Evolutionary conservation across 169 alveolate genomes (phyloP), one percentile per base, ranked within the genome.

Genomic region (Eimeria sp.): DNA sequence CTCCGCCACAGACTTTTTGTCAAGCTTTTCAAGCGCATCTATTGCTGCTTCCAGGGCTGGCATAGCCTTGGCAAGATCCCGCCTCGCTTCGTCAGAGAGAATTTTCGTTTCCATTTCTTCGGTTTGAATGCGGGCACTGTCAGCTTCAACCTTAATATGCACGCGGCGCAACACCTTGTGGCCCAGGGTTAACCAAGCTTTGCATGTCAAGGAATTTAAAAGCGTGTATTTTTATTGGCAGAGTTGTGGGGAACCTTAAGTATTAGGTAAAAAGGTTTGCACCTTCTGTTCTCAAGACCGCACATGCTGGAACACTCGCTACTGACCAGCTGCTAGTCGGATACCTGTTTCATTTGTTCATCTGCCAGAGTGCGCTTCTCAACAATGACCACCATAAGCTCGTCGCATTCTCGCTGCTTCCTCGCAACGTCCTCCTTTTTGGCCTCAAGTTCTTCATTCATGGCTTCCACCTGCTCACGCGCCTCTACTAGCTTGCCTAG

Each of bases 31-130:
- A 58, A 99, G 98, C n/a, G 99, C 99, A 64, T 98, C 99, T 90
- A 99, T 98, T 10, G 99, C 99, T 56, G 99, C 99, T 60, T 98
- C 98, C 87, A 99, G 97, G 18, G 99, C 99, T 20, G 99, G 99
- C 97, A 98, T 98, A 9, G 99, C 99, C 95, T 98, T 98, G 74
- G 98, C 99, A 82, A 99, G 98, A 95, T 99, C 99, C 23, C 98
- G 97, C 71, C 99, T 99, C 62, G 99, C 99, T 95, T 99, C 99
- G 62, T 98, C 99, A 37, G 99, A 99, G 74, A 99, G 97, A 64
- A 98, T 97, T 97, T 98, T 98, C n/a, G 99, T 98, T 90, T 98
- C 99, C 95, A 95, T 98, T 96, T 98, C 99, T 72, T 99, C 99
- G 95, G 98, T 99, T 62, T 97, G 98, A 54, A 99, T 99, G 64